Base-by-base conservation (phyloP, 768 basidiomycete species). In the Rhizopogon salebrosus region DNA sequence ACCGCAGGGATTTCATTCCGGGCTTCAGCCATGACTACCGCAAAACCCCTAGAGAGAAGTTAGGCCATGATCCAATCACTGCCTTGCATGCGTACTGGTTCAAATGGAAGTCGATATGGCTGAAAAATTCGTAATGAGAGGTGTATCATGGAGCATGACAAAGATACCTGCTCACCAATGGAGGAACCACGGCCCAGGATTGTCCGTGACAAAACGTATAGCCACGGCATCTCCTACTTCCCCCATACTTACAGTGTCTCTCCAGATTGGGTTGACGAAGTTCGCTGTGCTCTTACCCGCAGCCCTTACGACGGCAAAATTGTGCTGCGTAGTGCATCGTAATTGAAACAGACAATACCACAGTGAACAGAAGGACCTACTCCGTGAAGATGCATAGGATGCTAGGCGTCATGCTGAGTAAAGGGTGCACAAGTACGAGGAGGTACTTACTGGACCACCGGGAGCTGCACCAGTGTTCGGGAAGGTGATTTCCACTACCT, bases 151-250 rank as follows among this genome's bases (percentile, higher is more conserved):
- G 22, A 24, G 48, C 29, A 9, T 29, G 11, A 13, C n/a, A 6
- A 34, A 18, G 40, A 38, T 11, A 8, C 18, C 8, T 45, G 35
- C 60, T 49, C 35, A 64, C 68, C 68, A 78, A 56, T 78, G 78
- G 27, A 78, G 54, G 57, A 78, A 70, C 79, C 82, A 84, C 3
- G 79, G 78, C 10, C 86, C 86, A 3, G 84, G 75, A 64, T 87
- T 87, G 60, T 87, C 78, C 3, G 84, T 84, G 23, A 69, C 60
- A 66, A 84, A 87, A 34, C 84, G 76, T 48, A 88, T 70, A 3
- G 77, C 77, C 26, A 79, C 76, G 60, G 77, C 67, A 63, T 77
- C 65, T 0, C 52, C 54, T 65, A 77, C 59, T 2, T 54, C 59
- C n/a, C 68, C 66, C 59, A 66, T 70, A 37, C 62, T 70, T 27